Base-by-base conservation (phyloP, 208 protist species). In the Crithidia fasciculata region DNA sequence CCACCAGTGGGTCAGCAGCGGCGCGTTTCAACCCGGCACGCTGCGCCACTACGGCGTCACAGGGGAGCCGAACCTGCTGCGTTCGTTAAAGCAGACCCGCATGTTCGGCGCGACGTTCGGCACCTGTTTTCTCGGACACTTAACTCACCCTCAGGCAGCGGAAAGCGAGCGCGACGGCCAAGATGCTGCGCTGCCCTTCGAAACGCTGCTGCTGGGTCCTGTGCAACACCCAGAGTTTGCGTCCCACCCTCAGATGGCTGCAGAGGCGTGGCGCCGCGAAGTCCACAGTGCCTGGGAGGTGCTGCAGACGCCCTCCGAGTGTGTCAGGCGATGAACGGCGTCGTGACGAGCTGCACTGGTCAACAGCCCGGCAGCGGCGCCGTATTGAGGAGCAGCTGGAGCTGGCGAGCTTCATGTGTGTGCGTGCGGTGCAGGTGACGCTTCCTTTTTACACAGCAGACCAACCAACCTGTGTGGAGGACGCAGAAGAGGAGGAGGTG, bases 371-470 rank as follows among this genome's bases (percentile, higher is more conserved):
- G 52, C 39, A 77, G 43, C 79, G 72, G 10, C 56, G 39, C 28
- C 59, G 54, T 13, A 80, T 91, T 37, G 13, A 55, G 28, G 55
- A 80, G 60, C 87, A 94, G 79, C 80, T 96, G 39, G 80, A 90
- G 55, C 77, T 96, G 7, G 89, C 85, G 28, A 66, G 72, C 55
- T 96, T 94, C 75, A 82, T 96, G 47, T 81, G 89, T 39, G 64
- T 95, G 8, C 64, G 73, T 5, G 88, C 86, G 0, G 90, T 94
- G 28, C 69, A 89, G 60, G 78, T 96, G 55, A 83, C 92, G 36
- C 76, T 96, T 57, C 92, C 92, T 2, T 71, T 62, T 49, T 83
- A 76, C 60, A 10, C 58, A 19, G 43, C 8, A 0, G 72, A 61
- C 19, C 16, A 10, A 12, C 15, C 45, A 6, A 43, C 57, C 2